Base-by-base conservation (phyloP, 306 rosid species). In the Cucumis sativus region DNA sequence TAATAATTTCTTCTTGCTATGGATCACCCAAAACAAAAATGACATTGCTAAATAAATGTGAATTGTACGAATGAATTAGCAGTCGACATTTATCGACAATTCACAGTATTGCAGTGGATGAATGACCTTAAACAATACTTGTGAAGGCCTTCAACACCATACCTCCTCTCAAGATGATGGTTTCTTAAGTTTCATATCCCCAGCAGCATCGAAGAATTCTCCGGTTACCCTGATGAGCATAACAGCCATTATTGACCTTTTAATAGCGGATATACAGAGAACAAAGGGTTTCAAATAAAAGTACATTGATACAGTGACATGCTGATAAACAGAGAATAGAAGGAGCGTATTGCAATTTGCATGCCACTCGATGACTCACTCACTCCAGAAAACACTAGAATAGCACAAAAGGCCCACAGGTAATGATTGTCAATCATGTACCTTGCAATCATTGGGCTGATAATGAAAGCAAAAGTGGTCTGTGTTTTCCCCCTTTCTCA, bases 151-250 rank as follows among this genome's bases (percentile, higher is more conserved):
- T 10, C 2, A 25, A 71, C 12, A 3, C 8, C 78, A 18, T 35
- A 35, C 4, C 30, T 33, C 10, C 10, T n/a, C 17, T 74, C 49
- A 18, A 35, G n/a, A 10, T 28, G 10, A 15, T 8, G 20, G 15
- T 15, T 37, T 54, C 20, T 71, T 71, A 25, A 51, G 45, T 58
- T 28, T 35, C 52, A 58, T 76, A 59, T 56, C 74, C 74, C 78
- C 41, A 33, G 17, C 41, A 33, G 17, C 7, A 55, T 84, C 84
- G 20, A 69, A 54, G 79, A 79, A 94, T 79, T 88, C 95, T 77
- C 98, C 98, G 5, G 96, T 90, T 79, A 68, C 84, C 93, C 98
- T 94, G 89, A 43, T 58, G 80, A 80, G 64, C 40, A 79, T 75
- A 43, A 84, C 43, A 58, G 71, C 30, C 7, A 17, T 7, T 15